A percentile compares a stretch with the other conserved stretches of the same genome.
phyloP scores from a whole-genome alignment of 2,329 filamentous ascomycete species.

The Didymella arachidicola region DNA sequence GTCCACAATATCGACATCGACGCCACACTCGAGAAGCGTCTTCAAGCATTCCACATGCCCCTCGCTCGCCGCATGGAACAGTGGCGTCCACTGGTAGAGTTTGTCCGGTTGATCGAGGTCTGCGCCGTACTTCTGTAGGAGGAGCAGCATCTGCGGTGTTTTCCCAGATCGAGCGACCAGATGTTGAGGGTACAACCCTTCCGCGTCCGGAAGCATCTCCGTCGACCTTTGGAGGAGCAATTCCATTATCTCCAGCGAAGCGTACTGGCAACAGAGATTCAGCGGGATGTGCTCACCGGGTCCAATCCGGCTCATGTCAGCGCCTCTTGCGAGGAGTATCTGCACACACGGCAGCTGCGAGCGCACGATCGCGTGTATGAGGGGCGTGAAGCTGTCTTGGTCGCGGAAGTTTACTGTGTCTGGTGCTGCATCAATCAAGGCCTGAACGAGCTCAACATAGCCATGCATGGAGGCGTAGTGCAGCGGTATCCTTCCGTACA shows the following conservation, averaged over 20 bases:
- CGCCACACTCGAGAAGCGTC: constrained; percentile 79
- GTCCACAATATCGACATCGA: constrained; percentile 80
- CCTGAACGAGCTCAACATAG: constrained; percentile 80
- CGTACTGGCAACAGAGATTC: constrained; percentile 94
- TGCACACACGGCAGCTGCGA: constrained; percentile 82
- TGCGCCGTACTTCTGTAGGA: constrained; percentile 85
- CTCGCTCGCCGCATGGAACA: constrained; percentile 96
- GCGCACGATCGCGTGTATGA: constrained; percentile 95
- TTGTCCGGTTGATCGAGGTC: constrained; percentile 94
- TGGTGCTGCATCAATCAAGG: constrained; percentile 72
- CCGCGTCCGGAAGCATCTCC: constrained; percentile 87
- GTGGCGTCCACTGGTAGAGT: constrained; percentile 94
- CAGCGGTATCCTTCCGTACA: constrained; percentile 90
- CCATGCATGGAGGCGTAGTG: constrained; percentile 98
- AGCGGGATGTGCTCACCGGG: constrained; percentile 92
- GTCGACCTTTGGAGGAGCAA: constrained; percentile 83
- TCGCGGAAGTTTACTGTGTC: constrained; percentile 87
- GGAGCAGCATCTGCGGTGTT: constrained; percentile 77
- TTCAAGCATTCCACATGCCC: constrained; percentile 89
- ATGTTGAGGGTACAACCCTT: constrained; percentile 96
- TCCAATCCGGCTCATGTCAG: constrained; percentile 84
- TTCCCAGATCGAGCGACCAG: constrained; percentile 89
- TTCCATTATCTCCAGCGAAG: constrained; percentile 82
- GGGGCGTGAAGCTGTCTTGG: constrained; percentile 94
- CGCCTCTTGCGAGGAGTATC: constrained; percentile 76